A percentile compares a stretch with the other conserved stretches of the same genome.
phyloP scores from a whole-genome alignment of 2,329 filamentous ascomycete species.

The Epichloe sibirici region DNA sequence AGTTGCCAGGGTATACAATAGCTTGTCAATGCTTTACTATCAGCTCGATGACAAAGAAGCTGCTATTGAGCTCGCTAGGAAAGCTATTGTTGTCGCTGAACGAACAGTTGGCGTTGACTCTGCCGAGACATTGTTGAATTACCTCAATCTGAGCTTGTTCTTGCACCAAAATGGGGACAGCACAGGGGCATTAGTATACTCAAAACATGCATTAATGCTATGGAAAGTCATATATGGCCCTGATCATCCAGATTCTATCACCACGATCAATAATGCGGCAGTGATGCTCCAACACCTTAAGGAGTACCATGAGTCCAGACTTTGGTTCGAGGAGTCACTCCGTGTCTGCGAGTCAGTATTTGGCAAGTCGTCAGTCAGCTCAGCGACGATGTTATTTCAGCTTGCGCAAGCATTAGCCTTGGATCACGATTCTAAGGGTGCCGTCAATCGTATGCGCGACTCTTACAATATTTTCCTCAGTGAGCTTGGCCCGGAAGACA shows the following conservation, averaged over 20 bases:
- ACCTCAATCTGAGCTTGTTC: constrained; percentile 90
- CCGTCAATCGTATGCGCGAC: constrained; percentile 88
- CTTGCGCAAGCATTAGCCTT: constrained; percentile 88
- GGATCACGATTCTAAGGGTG: constrained; percentile 88
- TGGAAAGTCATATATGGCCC: constrained; percentile 96
- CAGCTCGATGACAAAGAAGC: constrained; percentile 96
- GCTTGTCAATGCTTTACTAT: constrained; percentile 90
- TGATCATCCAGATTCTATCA: constrained; percentile 93
- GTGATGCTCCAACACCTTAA: constrained; percentile 97
- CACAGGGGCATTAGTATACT: constrained; percentile 72
- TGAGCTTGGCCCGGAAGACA: constrained; percentile 78
- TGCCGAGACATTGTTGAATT: constrained; percentile 85
- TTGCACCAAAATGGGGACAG: constrained; percentile 89
- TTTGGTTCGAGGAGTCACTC: constrained; percentile 94
- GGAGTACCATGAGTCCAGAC: constrained; percentile 83
- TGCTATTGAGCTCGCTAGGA: constrained; percentile 87
- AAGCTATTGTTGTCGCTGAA: constrained; percentile 93
- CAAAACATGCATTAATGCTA: constrained; percentile 82
- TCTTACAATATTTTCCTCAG: constrained; percentile 90
- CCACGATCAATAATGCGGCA: constrained; percentile 94
- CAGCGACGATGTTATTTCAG: constrained; percentile 92
- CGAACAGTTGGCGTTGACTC: constrained; percentile 89
- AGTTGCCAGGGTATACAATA: constrained; percentile 90
- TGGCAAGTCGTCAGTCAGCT: constrained; percentile 81
- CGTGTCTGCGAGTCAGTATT: constrained; percentile 81